Evolutionary conservation across 805 yeast species (phyloP).

Genomic region (Zygosaccharomyces gambellarensis): DNA sequence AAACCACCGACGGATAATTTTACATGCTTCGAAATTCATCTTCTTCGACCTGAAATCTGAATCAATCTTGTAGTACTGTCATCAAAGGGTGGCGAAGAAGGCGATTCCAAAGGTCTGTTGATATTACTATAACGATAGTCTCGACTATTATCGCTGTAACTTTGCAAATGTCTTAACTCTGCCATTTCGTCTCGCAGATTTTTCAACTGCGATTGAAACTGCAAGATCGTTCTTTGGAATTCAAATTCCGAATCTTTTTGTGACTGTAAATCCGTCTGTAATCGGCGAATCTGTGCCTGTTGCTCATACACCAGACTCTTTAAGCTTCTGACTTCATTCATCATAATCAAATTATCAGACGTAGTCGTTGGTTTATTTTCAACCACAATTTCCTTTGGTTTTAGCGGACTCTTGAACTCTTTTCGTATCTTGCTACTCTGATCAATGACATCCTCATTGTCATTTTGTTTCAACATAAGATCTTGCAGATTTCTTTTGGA

Average conservation of each 20-base stretch:
- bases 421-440: conserved; percentile 8
- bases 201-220: conserved; percentile 16
- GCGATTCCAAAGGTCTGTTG: conserved; percentile 3
- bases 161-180: neutral
- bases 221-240: conserved; percentile 14
- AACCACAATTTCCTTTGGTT: conserved; percentile 10
- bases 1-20: neutral
- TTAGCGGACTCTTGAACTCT: conserved; percentile 5
- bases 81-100: conserved; percentile 16
- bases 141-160: neutral
- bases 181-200: conserved; percentile 11
- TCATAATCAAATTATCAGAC: conserved; percentile 8
- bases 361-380: conserved; percentile 2
- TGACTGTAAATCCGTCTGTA: conserved; percentile 17
- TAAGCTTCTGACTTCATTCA: conserved; percentile 18
- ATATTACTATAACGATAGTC: neutral
- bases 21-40: neutral
- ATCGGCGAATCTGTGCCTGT: conserved; percentile 17
- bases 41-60: conserved; percentile 15
- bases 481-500: conserved; percentile 27
- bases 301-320: conserved; percentile 21
- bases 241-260: conserved; percentile 14
- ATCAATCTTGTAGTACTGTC: conserved; percentile 21
- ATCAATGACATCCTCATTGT: conserved; percentile 3
- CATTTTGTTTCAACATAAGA: conserved; percentile 18